These are phyloP conservation scores for Emergomyces pasteurianus DNA, from an alignment of 2,329 filamentous ascomycete genomes.

Conservation along the genomic window DNA sequence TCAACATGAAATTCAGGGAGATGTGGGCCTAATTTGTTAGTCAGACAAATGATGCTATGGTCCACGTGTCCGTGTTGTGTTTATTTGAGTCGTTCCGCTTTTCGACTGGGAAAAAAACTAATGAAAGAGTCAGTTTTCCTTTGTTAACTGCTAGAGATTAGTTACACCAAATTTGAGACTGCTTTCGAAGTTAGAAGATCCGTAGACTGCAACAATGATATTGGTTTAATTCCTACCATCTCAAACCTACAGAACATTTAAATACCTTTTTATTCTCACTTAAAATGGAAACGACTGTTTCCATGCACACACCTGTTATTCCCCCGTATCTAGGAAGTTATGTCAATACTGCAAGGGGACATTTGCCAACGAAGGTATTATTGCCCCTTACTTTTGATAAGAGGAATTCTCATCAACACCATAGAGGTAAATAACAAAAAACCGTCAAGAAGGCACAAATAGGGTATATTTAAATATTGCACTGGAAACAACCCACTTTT, in stretches of 20 bases:
- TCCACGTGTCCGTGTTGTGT: neutral
- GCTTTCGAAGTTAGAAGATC: neutral
- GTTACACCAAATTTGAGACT: neutral
- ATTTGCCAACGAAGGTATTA: neutral
- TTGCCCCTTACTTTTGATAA: neutral
- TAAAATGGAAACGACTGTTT: too few relatives aligned
- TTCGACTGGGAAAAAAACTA: neutral
- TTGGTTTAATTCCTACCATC: too few relatives aligned
- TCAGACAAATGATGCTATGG: neutral
- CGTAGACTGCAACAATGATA: neutral
- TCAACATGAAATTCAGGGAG: constrained; percentile 22
- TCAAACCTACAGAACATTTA: too few relatives aligned
- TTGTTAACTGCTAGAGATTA: neutral
- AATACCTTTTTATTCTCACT: too few relatives aligned
- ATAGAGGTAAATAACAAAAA: too few relatives aligned
- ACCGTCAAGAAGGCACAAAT: too few relatives aligned
- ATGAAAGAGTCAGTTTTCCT: neutral
- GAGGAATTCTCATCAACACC: neutral
- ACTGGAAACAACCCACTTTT: neutral
- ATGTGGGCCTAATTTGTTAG: constrained; percentile 8
- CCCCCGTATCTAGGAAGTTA: too few relatives aligned
- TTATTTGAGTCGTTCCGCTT: neutral
- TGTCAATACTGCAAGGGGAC: too few relatives aligned
- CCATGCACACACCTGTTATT: too few relatives aligned
- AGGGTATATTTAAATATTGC: too few relatives aligned